phyloP scores from a whole-genome alignment of 805 yeast genomes.

The Teunomyces funiuensis region DNA sequence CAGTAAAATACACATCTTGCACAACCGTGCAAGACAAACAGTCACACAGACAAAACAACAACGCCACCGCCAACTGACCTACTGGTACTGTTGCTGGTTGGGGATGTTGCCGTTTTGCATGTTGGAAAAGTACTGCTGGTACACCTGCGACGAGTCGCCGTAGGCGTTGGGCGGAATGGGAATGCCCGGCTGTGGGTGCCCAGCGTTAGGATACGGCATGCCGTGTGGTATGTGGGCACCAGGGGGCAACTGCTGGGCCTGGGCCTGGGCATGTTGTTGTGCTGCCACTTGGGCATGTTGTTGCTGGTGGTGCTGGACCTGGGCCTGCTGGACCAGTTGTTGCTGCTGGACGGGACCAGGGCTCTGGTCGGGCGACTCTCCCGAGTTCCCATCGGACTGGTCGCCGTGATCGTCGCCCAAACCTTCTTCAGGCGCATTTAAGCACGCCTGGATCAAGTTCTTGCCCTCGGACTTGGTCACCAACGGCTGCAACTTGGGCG shows the following conservation, averaged over 20 bases:
- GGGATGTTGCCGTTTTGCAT: conserved; percentile 50
- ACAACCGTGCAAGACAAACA: neutral
- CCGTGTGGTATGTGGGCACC: conserved; percentile 44
- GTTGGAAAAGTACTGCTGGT: conserved; percentile 62
- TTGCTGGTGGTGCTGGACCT: conserved; percentile 22
- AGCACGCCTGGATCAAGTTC: conserved; percentile 92
- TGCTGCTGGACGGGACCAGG: conserved; percentile 16
- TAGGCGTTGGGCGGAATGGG: conserved; percentile 49
- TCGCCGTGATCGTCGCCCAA: conserved; percentile 62
- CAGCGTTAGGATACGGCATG: conserved; percentile 44
- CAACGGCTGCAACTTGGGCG: conserved; percentile 97
- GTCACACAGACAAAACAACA: neutral
- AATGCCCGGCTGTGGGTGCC: conserved; percentile 38
- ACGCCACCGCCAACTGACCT: conserved; percentile 11
- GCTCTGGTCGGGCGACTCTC: conserved; percentile 40
- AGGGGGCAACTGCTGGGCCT: conserved; percentile 35
- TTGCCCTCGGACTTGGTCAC: conserved; percentile 98
- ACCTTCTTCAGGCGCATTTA: conserved; percentile 93
- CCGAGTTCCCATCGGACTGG: conserved; percentile 49
- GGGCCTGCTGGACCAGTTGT: conserved; percentile 29
- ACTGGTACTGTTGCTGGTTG: conserved; percentile 58
- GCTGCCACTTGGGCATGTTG: conserved; percentile 19
- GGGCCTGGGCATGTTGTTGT: conserved; percentile 33
- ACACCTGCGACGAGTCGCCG: conserved; percentile 53
- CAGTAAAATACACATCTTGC: conserved; percentile 5